Percentiles rank a stretch among this genome's conserved stretches.
These are phyloP conservation scores for Parietaria judaica DNA, from an alignment of 306 rosid genomes.

Conservation along the genomic window DNA sequence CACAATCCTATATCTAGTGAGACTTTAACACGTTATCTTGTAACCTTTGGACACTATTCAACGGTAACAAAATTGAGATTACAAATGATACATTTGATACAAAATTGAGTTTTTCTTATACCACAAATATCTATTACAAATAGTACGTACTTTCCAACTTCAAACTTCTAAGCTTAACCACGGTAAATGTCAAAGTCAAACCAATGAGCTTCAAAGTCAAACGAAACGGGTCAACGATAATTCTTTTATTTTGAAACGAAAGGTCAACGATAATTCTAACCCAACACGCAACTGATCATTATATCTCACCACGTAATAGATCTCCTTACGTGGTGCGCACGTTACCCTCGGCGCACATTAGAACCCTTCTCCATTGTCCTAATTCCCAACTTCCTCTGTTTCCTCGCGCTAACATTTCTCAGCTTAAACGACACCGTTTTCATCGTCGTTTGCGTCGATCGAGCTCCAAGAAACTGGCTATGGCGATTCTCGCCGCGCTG, in stretches of 20 bases:
- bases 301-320: constrained; percentile 16
- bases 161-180: too few species aligned
- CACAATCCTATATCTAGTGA: too few species aligned
- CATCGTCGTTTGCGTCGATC: background rate
- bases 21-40: too few species aligned
- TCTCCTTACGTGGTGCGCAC: background rate
- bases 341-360: background rate
- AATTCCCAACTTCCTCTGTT: constrained; percentile 4
- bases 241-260: too few species aligned
- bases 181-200: too few species aligned
- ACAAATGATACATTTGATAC: too few species aligned
- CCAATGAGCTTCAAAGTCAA: too few species aligned
- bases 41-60: too few species aligned
- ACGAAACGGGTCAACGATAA: background rate
- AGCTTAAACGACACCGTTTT: background rate
- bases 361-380: background rate
- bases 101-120: too few species aligned
- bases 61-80: too few species aligned
- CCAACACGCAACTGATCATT: background rate
- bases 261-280: background rate
- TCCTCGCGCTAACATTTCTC: background rate
- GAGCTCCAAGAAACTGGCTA: constrained; percentile 16
- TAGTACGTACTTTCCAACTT: too few species aligned
- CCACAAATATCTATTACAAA: too few species aligned
- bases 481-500: constrained; percentile 38